Conservation (phyloP, 305 asterid species). For the Solanum chacoense region DNA sequence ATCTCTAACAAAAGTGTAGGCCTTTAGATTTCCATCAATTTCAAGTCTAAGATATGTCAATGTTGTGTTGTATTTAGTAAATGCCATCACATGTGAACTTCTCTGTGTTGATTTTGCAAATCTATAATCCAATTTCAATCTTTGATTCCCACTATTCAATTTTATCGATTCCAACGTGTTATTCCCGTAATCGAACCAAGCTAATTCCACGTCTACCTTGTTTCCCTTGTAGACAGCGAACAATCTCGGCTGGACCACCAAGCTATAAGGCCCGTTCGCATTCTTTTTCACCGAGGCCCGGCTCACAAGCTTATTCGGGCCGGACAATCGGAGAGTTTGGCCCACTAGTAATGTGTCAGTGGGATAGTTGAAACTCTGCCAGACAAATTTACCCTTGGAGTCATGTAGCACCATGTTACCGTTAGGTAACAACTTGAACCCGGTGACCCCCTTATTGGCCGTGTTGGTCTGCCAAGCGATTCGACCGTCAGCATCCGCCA, state of each 20-base stretch:
- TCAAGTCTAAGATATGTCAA: conserved; percentile 30
- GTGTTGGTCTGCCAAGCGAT: conserved; percentile 30
- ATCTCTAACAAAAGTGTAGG: conserved; percentile 12
- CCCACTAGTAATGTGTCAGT: conserved; percentile 23
- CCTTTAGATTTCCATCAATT: conserved; percentile 27
- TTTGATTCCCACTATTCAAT: neutral
- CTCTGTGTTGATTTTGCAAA: neutral
- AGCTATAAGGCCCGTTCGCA: conserved; percentile 19
- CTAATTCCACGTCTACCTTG: neutral
- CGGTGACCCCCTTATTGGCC: conserved; percentile 20
- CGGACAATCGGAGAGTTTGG: conserved; percentile 3
- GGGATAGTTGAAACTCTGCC: conserved; percentile 30
- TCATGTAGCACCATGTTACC: conserved; percentile 27
- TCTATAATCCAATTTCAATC: conserved; percentile 5
- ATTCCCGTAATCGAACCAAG: neutral
- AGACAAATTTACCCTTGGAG: conserved; percentile 8
- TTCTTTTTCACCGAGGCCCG: conserved; percentile 10
- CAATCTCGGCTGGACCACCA: conserved; percentile 18
- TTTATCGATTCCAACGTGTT: conserved; percentile 1
- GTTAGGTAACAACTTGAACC: conserved; percentile 17
- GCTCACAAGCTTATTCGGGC: conserved; percentile 14
- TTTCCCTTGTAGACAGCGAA: conserved; percentile 15
- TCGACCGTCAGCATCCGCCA: conserved; percentile 16
- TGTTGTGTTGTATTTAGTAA: conserved; percentile 21
- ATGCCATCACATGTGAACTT: conserved; percentile 5